Percentiles rank a stretch among this genome's conserved stretches.
Conservation (phyloP, 2,329 filamentous ascomycete genomes). For the Mycosphaerella arachidis region DNA sequence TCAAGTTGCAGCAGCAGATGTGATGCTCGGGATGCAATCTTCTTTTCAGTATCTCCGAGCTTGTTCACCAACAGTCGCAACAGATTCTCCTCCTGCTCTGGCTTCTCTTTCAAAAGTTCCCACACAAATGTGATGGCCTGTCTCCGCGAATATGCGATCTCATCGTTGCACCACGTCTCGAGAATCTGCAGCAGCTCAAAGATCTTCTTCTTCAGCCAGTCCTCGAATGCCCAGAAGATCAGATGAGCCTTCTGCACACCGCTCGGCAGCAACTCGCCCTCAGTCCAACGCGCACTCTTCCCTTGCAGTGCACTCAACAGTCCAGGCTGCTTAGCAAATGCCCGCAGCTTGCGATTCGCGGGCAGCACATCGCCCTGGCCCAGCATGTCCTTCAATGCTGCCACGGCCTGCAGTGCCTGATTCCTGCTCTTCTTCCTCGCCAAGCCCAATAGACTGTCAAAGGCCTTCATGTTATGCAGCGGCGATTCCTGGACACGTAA, state of each 20-base stretch:
- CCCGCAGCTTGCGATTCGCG: conserved; percentile 70
- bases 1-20: conserved; percentile 91
- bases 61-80: conserved; percentile 92
- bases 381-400: conserved; percentile 88
- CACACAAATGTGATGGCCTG: conserved; percentile 87
- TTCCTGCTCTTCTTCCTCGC: conserved; percentile 92
- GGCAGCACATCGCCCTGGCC: conserved; percentile 84
- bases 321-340: conserved; percentile 74
- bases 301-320: conserved; percentile 68
- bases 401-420: conserved; percentile 87
- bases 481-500: conserved; percentile 94
- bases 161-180: conserved; percentile 89
- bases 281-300: conserved; percentile 59
- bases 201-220: conserved; percentile 90
- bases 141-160: conserved; percentile 87
- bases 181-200: conserved; percentile 90
- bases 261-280: conserved; percentile 66
- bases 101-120: conserved; percentile 88
- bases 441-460: conserved; percentile 75
- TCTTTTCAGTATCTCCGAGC: conserved; percentile 88
- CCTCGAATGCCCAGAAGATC: conserved; percentile 85
- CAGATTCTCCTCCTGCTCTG: conserved; percentile 93
- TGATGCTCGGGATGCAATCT: conserved; percentile 89
- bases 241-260: conserved; percentile 71
- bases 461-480: conserved; percentile 81